Base-by-base conservation (phyloP, 169 alveolate species). In the Theileria orientalis region DNA sequence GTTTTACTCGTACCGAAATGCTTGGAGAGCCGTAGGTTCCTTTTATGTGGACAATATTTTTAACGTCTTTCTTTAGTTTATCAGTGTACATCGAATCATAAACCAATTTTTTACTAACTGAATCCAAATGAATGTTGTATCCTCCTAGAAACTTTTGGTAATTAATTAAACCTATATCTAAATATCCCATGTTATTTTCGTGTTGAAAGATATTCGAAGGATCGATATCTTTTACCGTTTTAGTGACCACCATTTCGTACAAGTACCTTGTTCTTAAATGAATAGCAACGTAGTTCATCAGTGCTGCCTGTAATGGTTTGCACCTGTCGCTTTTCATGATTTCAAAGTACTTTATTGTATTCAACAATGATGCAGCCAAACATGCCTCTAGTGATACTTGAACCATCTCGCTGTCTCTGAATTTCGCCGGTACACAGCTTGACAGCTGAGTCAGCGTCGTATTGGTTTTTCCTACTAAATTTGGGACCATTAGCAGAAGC, bases 401-500 rank as follows among this genome's bases (percentile, higher is more conserved):
- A 9, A 87, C 83, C 21, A 82, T 46, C 40, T 57, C 63, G n/a
- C 79, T 85, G 76, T 87, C 93, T 16, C 87, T 71, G 47, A 87
- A 79, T 5, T 84, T 69, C 11, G 89, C 87, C n/a, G n/a, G n/a
- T n/a, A n/a, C n/a, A n/a, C n/a, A n/a, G 35, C 83, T 77, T 23
- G 83, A 66, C n/a, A 86, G 74, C 23, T 80, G 86, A 42, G 72
- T 35, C 16, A 79, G 69, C n/a, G n/a, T n/a, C n/a, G n/a, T n/a
- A n/a, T n/a, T n/a, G n/a, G n/a, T n/a, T n/a, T n/a, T n/a, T n/a
- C n/a, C n/a, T n/a, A n/a, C n/a, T 25, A 84, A 59, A 41, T 84
- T 76, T 25, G 89, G 86, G 61, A 87, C 84, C 23, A 78, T 74
- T 47, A 92, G 66, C 68, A 92, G 72, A 14, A 92, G 64, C 9